Evolutionary conservation across 1,139 yeast genomes (phyloP).

Genomic region (Zygosaccharomyces sapae): DNA sequence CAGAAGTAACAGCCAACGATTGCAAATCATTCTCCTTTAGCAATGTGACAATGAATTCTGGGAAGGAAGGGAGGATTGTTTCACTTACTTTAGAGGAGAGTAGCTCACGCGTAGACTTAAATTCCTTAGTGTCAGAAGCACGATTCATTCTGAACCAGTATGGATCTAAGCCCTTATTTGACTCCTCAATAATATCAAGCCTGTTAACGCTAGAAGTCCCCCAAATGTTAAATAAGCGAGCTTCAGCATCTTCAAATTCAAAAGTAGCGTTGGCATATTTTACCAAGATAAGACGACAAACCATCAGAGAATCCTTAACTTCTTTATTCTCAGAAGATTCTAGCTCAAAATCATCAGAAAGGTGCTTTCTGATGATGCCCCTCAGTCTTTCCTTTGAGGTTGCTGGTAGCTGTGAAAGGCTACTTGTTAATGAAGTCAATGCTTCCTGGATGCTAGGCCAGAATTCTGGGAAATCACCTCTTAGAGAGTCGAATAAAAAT

Average conservation of each 20-base stretch:
- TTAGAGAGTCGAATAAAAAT: conserved; percentile 70
- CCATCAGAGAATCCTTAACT: conserved; percentile 34
- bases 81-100: conserved; percentile 39
- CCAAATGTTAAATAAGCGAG: conserved; percentile 63
- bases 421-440: conserved; percentile 54
- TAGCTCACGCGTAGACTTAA: conserved; percentile 44
- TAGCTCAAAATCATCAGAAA: conserved; percentile 36
- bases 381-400: conserved; percentile 45
- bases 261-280: conserved; percentile 64
- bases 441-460: conserved; percentile 71
- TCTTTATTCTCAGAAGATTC: conserved; percentile 22
- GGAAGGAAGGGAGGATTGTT: conserved; percentile 46
- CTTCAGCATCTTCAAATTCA: conserved; percentile 64
- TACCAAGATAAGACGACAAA: conserved; percentile 58
- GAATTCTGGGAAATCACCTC: conserved; percentile 58
- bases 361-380: conserved; percentile 40
- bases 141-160: conserved; percentile 47
- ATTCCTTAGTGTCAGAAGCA: conserved; percentile 42
- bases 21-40: conserved; percentile 31
- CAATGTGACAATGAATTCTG: conserved; percentile 37
- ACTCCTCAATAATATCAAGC: conserved; percentile 75
- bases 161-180: conserved; percentile 79
- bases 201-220: conserved; percentile 58
- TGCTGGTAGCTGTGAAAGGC: conserved; percentile 43
- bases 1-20: conserved; percentile 24